phyloP scores from a whole-genome alignment of 495 filamentous ascomycete genomes.

The Talaromyces wortmannii region DNA sequence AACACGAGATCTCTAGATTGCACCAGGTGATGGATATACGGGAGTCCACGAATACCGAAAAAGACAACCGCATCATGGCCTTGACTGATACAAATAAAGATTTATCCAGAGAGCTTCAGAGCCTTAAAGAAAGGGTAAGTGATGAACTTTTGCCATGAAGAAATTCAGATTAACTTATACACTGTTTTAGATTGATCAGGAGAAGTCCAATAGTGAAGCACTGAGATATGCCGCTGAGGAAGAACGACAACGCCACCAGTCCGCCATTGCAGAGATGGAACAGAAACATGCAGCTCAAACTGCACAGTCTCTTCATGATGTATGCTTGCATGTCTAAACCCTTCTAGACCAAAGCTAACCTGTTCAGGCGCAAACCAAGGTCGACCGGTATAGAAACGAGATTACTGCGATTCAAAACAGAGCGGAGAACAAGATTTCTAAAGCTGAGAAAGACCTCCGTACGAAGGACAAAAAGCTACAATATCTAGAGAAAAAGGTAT shows the following conservation, averaged over 20 bases:
- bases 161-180: constrained; percentile 3
- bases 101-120: constrained; percentile 10
- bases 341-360: neutral
- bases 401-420: constrained; percentile 14
- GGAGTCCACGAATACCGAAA: constrained; percentile 10
- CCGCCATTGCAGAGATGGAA: constrained; percentile 11
- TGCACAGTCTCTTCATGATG: constrained; percentile 15
- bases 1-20: constrained; percentile 12
- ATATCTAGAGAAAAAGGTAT: constrained; percentile 36
- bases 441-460: constrained; percentile 24
- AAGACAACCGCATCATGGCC: constrained; percentile 18
- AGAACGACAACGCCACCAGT: constrained; percentile 12
- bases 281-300: constrained; percentile 11
- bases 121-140: constrained; percentile 23
- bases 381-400: constrained; percentile 12
- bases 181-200: constrained; percentile 13
- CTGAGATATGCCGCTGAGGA: constrained; percentile 14
- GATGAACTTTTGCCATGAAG: neutral
- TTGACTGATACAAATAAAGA: constrained; percentile 14
- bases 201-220: constrained; percentile 13
- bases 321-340: constrained; percentile 3
- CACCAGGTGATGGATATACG: constrained; percentile 11
- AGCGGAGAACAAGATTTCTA: constrained; percentile 18
- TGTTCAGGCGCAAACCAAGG: neutral
- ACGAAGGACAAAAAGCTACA: constrained; percentile 26